Conservation (phyloP, 495 filamentous ascomycete genomes). For the Talaromyces stipitatus region DNA sequence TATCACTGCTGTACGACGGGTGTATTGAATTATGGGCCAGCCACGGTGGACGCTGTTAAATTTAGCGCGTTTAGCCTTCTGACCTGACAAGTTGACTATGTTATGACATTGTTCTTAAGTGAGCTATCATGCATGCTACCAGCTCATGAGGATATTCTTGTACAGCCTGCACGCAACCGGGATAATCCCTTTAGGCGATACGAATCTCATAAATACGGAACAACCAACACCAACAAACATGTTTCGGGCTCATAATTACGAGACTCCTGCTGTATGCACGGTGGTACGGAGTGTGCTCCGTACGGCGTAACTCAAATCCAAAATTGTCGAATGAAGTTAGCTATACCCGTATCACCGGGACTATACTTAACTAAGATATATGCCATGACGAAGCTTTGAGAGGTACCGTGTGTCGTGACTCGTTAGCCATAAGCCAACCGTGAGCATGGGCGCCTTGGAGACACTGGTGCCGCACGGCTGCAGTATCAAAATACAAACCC, state of each 20-base stretch:
- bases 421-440: neutral
- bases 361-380: neutral
- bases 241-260: neutral
- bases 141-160: neutral
- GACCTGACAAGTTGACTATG: neutral
- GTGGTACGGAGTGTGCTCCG: neutral
- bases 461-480: neutral
- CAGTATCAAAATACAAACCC: neutral
- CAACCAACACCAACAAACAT: neutral
- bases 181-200: neutral
- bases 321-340: neutral
- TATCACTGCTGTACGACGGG: neutral
- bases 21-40: neutral
- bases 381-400: neutral
- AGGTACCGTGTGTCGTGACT: neutral
- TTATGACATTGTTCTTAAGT: neutral
- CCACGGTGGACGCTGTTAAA: neutral
- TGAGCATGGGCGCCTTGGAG: neutral
- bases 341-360: neutral
- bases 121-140: neutral
- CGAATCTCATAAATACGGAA: neutral
- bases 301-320: neutral
- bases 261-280: neutral
- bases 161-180: neutral
- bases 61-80: neutral